Evolutionary conservation across 108 stramenopile genomes (phyloP).

Genomic region (Fragilaria crotonensis): DNA sequence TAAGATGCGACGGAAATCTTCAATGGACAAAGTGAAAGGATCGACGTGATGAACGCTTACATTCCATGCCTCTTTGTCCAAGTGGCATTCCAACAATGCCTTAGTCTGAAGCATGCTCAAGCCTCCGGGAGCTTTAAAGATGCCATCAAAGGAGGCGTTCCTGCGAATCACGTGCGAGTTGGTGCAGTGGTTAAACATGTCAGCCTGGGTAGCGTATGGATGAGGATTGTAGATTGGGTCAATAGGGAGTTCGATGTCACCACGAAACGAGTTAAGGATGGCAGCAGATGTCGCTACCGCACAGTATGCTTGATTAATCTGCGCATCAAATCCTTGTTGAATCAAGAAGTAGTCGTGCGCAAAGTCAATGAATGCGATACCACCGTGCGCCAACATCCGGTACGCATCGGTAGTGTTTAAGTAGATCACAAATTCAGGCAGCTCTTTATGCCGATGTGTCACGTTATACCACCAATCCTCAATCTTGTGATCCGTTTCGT

Average conservation of each 20-base stretch:
- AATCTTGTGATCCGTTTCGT: no score
- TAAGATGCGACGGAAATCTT: constrained; percentile 43
- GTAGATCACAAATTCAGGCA: no score
- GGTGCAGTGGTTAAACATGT: constrained; percentile 43
- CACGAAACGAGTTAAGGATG: constrained; percentile 59
- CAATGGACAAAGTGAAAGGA: constrained; percentile 11
- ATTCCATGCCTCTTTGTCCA: constrained; percentile 26
- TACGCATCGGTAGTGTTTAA: neutral
- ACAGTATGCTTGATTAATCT: constrained; percentile 84
- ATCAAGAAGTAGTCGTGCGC: constrained; percentile 56
- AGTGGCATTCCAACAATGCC: constrained; percentile 53
- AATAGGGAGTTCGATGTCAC: constrained; percentile 36
- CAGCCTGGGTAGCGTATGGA: constrained; percentile 68
- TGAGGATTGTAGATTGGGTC: constrained; percentile 66
- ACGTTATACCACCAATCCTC: no score
- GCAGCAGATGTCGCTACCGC: constrained; percentile 60
- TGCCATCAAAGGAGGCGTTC: constrained; percentile 25
- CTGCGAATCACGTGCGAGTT: constrained; percentile 29
- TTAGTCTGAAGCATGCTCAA: constrained; percentile 40
- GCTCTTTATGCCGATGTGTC: no score
- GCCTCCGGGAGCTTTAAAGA: constrained; percentile 48
- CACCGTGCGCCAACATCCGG: neutral
- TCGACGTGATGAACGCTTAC: constrained; percentile 41
- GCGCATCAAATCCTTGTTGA: constrained; percentile 72
- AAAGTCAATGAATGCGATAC: no score